Evolutionary conservation across 2,329 filamentous ascomycete species (phyloP), one percentile per base, ranked within the genome.

Genomic region (Calonectria henricotiae): DNA sequence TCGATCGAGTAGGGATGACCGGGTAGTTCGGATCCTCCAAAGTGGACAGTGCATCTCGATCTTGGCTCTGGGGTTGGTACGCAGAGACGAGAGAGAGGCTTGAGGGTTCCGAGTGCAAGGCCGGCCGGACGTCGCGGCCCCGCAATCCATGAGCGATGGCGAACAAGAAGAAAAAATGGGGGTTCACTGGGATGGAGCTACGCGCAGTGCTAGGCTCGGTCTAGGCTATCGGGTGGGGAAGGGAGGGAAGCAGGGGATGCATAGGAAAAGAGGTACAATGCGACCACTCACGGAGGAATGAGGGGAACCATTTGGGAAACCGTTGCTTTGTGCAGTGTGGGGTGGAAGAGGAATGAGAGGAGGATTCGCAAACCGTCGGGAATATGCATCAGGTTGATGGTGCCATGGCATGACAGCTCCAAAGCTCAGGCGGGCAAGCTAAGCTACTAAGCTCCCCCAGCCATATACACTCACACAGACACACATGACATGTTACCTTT

Each of bases 91-190:
- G 25, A 20, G 20, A 25, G 43, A 61, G 23, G 58, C 37, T 44
- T 27, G 17, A 47, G 47, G 37, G 44, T 32, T 51, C 47, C 44
- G 46, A 61, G 58, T 46, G 25, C 37, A 43, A 44, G 39, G 9
- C 46, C 47, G 41, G 60, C 44, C 68, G 69, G 70, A 68, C 70
- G 37, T 67, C 49, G 32, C 70, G 65, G 73, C 73, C 75, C 75
- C 75, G 72, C 75, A 70, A 64, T 73, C 68, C 55, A 61, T 70
- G 69, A 49, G 37, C 20, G 37, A 43, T 37, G 15, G 49, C 39
- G 37, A 25, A 20, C 32, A 35, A 23, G 17, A 20, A 25, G 37
- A 67, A 71, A 51, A 65, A 62, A 60, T 7, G 30, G 41, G 55
- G 61, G 62, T 51, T 55, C 25, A 30, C 65, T 41, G 51, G 65